These are phyloP conservation scores for Passalora sequoiae DNA, from an alignment of 2,329 filamentous ascomycete genomes.

Conservation along the genomic window DNA sequence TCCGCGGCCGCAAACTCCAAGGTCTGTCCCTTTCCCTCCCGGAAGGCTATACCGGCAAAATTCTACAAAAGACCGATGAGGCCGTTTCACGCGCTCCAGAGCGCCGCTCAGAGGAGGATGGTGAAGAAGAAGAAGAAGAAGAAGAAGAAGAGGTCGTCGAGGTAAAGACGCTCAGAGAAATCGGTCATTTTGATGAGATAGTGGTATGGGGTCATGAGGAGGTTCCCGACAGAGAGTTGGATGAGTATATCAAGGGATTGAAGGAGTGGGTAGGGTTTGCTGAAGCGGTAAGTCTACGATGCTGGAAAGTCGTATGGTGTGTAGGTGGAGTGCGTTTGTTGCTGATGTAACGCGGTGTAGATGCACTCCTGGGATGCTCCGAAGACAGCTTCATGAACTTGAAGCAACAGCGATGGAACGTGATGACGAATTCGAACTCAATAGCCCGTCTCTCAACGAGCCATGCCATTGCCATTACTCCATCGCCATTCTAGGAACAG, in stretches of 20 bases:
- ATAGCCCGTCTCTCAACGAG: too few relatives aligned
- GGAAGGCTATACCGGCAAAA: conserved; percentile 55
- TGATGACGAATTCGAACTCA: too few relatives aligned
- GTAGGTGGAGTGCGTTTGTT: background rate
- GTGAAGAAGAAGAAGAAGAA: conserved; percentile 43
- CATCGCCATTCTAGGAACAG: background rate
- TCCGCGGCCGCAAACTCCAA: conserved; percentile 73
- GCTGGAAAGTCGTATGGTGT: background rate
- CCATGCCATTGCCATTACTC: conserved; percentile 1
- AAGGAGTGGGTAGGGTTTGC: conserved; percentile 77
- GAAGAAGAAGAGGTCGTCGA: conserved; percentile 44
- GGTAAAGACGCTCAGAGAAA: conserved; percentile 55
- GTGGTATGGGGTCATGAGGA: conserved; percentile 81
- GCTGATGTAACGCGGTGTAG: conserved; percentile 4
- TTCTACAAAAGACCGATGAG: conserved; percentile 27
- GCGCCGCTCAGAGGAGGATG: conserved; percentile 32
- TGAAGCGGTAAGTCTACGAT: conserved; percentile 51
- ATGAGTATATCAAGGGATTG: conserved; percentile 68
- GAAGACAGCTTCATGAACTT: background rate
- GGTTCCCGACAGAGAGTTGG: conserved; percentile 55
- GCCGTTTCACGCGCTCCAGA: conserved; percentile 11
- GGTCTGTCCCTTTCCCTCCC: conserved; percentile 65
- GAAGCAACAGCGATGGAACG: conserved; percentile 7
- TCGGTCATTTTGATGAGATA: conserved; percentile 67
- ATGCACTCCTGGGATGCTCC: conserved; percentile 13